A percentile compares a stretch with the other conserved stretches of the same genome.
Conservation (phyloP, 495 filamentous ascomycete species). For the Neurospora hispaniola region DNA sequence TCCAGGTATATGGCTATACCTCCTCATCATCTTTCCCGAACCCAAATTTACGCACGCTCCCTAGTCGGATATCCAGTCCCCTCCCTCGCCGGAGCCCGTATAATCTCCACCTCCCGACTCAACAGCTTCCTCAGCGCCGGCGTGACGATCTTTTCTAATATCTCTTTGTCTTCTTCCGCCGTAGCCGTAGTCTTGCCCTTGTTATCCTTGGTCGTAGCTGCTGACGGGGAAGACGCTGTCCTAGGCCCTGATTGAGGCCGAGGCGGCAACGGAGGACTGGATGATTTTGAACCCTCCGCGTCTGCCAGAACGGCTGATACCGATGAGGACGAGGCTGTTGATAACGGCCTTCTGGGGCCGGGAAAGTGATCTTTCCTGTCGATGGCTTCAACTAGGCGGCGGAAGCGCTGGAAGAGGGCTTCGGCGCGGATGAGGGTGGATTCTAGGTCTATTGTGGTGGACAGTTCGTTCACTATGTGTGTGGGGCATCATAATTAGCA, state of each 20-base stretch:
- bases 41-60: background rate
- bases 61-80: conserved; percentile 21
- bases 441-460: conserved; percentile 80
- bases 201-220: background rate
- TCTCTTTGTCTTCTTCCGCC: conserved; percentile 23
- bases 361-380: conserved; percentile 81
- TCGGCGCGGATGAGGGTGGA: conserved; percentile 80
- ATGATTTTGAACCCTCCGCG: background rate
- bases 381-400: conserved; percentile 73
- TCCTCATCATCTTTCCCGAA: background rate
- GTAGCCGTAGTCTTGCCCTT: conserved; percentile 10
- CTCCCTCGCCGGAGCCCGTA: conserved; percentile 41
- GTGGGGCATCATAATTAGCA: background rate
- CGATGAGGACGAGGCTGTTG: conserved; percentile 11
- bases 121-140: conserved; percentile 70
- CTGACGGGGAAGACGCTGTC: background rate
- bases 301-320: background rate
- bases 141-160: conserved; percentile 56
- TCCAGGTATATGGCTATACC: background rate
- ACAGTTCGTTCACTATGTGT: conserved; percentile 54
- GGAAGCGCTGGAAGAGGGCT: conserved; percentile 76
- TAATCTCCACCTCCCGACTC: conserved; percentile 55
- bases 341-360: conserved; percentile 35
- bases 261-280: conserved; percentile 1
- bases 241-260: background rate